These are phyloP conservation scores for Podospora tetraspora DNA, from an alignment of 495 filamentous ascomycete species.

Conservation along the genomic window DNA sequence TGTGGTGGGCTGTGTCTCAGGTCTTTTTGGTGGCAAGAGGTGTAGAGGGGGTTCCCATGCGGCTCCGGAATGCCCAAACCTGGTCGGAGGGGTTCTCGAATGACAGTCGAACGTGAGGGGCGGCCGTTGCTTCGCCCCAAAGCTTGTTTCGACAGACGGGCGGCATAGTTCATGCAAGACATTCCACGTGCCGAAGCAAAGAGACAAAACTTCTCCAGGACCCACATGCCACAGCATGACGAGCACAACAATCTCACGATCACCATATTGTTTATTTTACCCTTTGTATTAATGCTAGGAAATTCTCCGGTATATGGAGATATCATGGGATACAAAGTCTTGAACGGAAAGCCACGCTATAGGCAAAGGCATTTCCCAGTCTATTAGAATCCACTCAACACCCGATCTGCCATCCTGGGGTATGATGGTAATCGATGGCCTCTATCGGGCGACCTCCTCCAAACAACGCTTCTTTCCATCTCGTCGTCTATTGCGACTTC, in stretches of 20 bases:
- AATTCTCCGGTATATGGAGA: slow-evolving; percentile 2
- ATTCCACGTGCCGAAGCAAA: not conserved
- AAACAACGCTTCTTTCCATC: slow-evolving; percentile 6
- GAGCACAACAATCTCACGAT: not conserved
- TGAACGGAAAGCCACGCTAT: slow-evolving; percentile 30
- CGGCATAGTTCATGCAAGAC: not conserved
- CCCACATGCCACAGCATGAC: not conserved
- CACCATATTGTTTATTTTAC: slow-evolving; percentile 20
- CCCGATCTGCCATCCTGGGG: slow-evolving; percentile 23
- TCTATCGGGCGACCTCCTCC: slow-evolving; percentile 15
- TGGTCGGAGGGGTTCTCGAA: not conserved
- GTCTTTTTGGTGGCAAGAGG: too few relatives aligned
- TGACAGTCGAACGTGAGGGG: not conserved
- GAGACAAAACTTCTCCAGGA: not conserved
- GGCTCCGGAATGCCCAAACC: not conserved
- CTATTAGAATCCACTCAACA: slow-evolving; percentile 20
- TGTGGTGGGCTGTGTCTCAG: too few relatives aligned
- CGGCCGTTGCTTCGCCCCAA: not conserved
- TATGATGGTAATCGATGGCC: slow-evolving; percentile 14
- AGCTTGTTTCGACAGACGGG: not conserved
- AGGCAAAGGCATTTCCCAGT: slow-evolving; percentile 16
- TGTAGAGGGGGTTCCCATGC: not conserved
- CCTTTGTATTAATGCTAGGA: slow-evolving; percentile 39
- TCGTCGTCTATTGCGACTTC: slow-evolving; percentile 56
- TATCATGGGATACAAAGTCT: slow-evolving; percentile 23